Base-by-base conservation (phyloP, 352 stramenopile genomes). In the Phytopythium mirpurense region DNA sequence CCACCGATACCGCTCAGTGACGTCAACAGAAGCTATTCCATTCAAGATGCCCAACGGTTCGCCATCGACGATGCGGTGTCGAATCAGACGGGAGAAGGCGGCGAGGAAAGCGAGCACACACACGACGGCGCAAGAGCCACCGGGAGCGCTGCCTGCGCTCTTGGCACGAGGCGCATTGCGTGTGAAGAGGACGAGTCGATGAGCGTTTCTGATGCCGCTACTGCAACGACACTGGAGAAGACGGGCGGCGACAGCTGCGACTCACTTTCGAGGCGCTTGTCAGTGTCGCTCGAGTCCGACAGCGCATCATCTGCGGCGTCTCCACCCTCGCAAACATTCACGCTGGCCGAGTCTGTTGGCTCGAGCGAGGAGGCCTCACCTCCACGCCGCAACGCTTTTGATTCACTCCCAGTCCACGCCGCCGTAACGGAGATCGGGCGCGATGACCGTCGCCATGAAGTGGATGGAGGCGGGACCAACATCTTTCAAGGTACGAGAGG, bases 401-500 rank as follows among this genome's bases (percentile, higher is more conserved):
- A 38, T 26, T 45, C 21, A 36, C 40, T 62, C 52, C 0, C 52
- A 16, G 0, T 56, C 31, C 18, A 47, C 44, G 61, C 44, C 32
- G 41, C 46, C 23, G 0, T 37, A n/a, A 51, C 18, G 23, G 44
- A n/a, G 16, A 46, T 38, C 1, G 19, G 19, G 19, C 7, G 38
- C 2, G 7, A n/a, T 16, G 38, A 31, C 14, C 40, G 40, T 8
- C 8, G 11, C n/a, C 21, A 8, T 11, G 21, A 10, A 5, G 38
- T 56, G 40, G 24, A 53, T 24, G 41, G 60, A 7, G 38, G 47
- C n/a, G 45, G 26, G 5, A 48, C 54, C 40, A 63, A 36, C 48
- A 60, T 70, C 43, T 72, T 69, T 35, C 52, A 67, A 67, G 62
- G 63, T 69, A 54, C 42, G 43, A n/a, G 40, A n/a, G n/a, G n/a